These are phyloP conservation scores for Cercospora sesami DNA, from an alignment of 2,329 filamentous ascomycete genomes.

Conservation along the genomic window DNA sequence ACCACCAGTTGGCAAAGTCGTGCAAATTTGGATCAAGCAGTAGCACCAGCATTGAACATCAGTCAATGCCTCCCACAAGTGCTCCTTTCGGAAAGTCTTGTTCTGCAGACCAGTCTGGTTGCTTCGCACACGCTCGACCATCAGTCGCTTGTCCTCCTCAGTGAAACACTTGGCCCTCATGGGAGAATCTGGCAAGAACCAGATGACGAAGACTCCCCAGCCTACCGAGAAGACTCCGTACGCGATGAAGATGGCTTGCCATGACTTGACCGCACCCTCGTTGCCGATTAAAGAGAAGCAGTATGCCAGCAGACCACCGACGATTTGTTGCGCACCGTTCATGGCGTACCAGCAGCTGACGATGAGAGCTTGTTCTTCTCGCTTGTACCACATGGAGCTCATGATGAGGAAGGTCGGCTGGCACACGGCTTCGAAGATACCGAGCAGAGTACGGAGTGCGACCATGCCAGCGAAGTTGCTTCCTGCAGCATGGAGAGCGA, in stretches of 20 bases:
- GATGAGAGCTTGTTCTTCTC: constrained; percentile 65
- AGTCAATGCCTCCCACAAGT: constrained; percentile 57
- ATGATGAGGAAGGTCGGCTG: constrained; percentile 69
- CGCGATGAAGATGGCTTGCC: constrained; percentile 68
- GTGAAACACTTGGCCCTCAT: constrained; percentile 70
- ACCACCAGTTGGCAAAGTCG: constrained; percentile 70
- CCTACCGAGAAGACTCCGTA: constrained; percentile 65
- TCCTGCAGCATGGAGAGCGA: constrained; percentile 63
- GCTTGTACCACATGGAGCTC: constrained; percentile 69
- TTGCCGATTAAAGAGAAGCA: constrained; percentile 42
- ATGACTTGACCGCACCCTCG: constrained; percentile 44
- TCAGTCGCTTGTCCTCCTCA: constrained; percentile 60
- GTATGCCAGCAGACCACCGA: constrained; percentile 67
- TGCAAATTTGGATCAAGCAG: constrained; percentile 62
- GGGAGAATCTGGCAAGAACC: constrained; percentile 67
- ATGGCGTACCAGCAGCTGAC: constrained; percentile 65
- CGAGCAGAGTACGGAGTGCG: constrained; percentile 63
- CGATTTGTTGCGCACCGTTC: constrained; percentile 60
- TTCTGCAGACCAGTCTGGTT: constrained; percentile 52
- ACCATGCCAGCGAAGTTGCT: constrained; percentile 62
- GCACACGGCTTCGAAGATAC: constrained; percentile 69
- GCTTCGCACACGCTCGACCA: constrained; percentile 49
- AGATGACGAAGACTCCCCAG: constrained; percentile 64
- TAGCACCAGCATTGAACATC: constrained; percentile 61
- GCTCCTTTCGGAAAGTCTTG: constrained; percentile 53